Evolutionary conservation across 345 rosid genomes (phyloP).

Genomic region (Salix brachista): DNA sequence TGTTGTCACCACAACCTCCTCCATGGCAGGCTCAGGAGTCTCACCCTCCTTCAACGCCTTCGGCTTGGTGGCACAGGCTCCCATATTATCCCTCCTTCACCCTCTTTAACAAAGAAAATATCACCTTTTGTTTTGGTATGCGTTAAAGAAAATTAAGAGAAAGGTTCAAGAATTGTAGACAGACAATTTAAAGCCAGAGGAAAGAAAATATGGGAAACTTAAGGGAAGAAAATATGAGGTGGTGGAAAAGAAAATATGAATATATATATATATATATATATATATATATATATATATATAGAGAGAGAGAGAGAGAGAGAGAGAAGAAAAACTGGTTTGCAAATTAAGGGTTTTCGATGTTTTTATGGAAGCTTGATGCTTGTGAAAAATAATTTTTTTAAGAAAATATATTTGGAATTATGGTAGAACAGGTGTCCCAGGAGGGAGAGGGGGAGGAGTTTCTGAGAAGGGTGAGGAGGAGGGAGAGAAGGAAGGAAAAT

Average conservation of each 20-base stretch:
- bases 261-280: no score
- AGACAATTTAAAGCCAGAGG: no score
- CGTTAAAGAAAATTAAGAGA: no score
- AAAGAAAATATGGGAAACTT: no score
- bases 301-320: no score
- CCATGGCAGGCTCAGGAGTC: constrained; percentile 17
- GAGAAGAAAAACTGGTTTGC: constrained; percentile 8
- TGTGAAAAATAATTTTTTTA: background rate
- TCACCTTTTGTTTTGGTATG: background rate
- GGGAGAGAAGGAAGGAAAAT: background rate
- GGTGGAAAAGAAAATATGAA: no score
- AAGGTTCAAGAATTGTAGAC: no score
- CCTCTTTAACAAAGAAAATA: no score
- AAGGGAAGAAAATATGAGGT: no score
- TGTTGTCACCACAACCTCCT: constrained; percentile 7
- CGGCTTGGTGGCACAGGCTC: constrained; percentile 51
- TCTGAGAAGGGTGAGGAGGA: background rate
- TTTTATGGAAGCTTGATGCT: background rate
- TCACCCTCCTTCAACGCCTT: constrained; percentile 38
- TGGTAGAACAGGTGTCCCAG: constrained; percentile 17
- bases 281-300: no score
- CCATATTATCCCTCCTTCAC: constrained; percentile 25
- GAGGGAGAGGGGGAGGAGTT: no score
- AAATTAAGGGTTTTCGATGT: background rate
- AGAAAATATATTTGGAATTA: background rate